Base-by-base conservation (phyloP, 768 basidiomycete genomes). In the Mycena vulgaris region DNA sequence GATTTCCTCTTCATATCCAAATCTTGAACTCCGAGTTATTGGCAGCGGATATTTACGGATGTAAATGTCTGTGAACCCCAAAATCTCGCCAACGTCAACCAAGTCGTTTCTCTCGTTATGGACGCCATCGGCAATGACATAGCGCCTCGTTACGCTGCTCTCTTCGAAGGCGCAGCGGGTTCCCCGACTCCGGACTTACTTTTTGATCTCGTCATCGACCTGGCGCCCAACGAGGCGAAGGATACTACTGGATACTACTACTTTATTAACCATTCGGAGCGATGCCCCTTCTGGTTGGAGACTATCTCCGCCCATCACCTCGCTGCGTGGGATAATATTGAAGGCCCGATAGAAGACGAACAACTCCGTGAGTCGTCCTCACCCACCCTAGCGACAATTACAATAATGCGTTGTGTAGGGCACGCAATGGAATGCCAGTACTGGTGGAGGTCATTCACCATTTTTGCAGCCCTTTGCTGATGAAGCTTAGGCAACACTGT, bases 211-310 rank as follows among this genome's bases (percentile, higher is more conserved):
- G 67, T 59, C 30, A 45, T 56, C n/a, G 48, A 60, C 14, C n/a
- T 33, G 33, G 40, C 23, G 3, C n/a, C 37, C 23, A 47, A 23
- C 28, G 35, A 55, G 8, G 31, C 42, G 5, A 8, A 40, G 16
- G 53, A 39, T 10, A 13, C 14, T 3, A 30, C 23, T 6, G 63
- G 63, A 42, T 64, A 39, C 31, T 87, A 87, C 74, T 87, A 87
- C 70, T 85, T 83, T 62, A 81, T 83, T 55, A 79, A 85, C 61
- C 82, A 83, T 31, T 25, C 69, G 0, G 68, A 75, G 1, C 77
- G 82, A 39, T 71, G 76, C 28, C 70, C 85, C 19, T 87, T 87
- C 69, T 87, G 85, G 86, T 37, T 85, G 19, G 75, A 85, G 19
- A 60, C 74, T 3, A 81, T 78, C 61, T 70, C 80, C 0, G 77